Evolutionary conservation across 2,329 filamentous ascomycete genomes (phyloP), one percentile per base, ranked within the genome.

Genomic region (Fusarium pseudonygamai): DNA sequence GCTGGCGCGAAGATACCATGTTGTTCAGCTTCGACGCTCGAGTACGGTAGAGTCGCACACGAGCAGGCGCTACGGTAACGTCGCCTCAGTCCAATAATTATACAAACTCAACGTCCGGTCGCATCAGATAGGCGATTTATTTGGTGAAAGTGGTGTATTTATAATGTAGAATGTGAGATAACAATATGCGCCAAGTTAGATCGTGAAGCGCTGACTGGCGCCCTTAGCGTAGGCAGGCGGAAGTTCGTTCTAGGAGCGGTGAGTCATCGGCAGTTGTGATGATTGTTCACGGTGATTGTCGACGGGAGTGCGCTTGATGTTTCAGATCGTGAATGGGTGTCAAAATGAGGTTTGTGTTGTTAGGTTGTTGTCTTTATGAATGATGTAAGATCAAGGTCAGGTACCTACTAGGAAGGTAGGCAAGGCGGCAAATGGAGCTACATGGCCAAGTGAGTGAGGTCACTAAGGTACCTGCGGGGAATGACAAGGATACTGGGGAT

Each of bases 1-100:
- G 74, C 26, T 69, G 67, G 64, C 71, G 69, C 66, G 74, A 67
- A 58, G 75, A 71, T 56, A 64, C 68, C 77, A 78, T 78, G 50
- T 20, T 66, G 37, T 66, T 52, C 46, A 39, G 43, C 71, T 40
- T 50, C 28, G n/a, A 36, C 34, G 40, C 52, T 36, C 56, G 52
- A 60, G 60, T 52, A 67, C 60, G 34, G 69, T 43, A 43, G 59
- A 40, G 60, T 65, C 45, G 64, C 59, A 64, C 57, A 64, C n/a
- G 39, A 62, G 46, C 42, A 59, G 53, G 40, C 63, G 58, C 59
- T 49, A 30, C 47, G 46, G 26, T 49, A 47, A 43, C 37, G 53
- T 72, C 63, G 36, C 32, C 50, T 65, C 50, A 42, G 14, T 57
- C 28, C 37, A 59, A 20, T 30, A 47, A 9, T 7, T 16, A 39